Conservation (phyloP, 2,329 filamentous ascomycete species). For the Pseudocercospora cruenta region DNA sequence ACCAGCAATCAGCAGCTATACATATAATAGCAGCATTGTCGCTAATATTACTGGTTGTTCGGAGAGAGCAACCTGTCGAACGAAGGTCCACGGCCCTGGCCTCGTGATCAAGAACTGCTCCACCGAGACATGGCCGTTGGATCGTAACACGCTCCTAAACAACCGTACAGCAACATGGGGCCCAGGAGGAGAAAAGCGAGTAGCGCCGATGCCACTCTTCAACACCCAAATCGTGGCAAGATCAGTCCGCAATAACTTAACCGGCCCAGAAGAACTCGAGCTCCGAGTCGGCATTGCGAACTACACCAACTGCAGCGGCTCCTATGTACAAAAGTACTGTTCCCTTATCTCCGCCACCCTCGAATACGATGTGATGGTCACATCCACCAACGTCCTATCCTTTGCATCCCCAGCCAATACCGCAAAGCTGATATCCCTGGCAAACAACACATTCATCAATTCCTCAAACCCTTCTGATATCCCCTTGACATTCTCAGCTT, state of each 20-base stretch:
- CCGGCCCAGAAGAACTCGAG: conserved; percentile 10
- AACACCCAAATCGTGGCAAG: conserved; percentile 1
- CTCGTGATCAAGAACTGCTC: conserved; percentile 7
- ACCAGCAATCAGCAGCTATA: conserved; percentile 3
- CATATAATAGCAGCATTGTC: conserved; percentile 6
- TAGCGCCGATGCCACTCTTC: conserved; percentile 11
- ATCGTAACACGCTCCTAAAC: not conserved
- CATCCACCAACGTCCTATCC: conserved; percentile 3
- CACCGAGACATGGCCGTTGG: conserved; percentile 8
- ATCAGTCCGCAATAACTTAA: not conserved
- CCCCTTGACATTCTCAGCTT: conserved; percentile 1
- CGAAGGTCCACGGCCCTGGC: conserved; percentile 5
- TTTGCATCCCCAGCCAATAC: not conserved
- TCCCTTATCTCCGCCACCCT: conserved; percentile 19
- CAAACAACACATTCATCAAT: conserved; percentile 19
- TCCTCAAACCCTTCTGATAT: not conserved
- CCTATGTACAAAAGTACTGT: conserved; percentile 17
- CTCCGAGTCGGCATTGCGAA: conserved; percentile 12
- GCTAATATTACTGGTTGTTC: conserved; percentile 10
- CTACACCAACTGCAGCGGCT: conserved; percentile 8
- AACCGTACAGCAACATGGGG: conserved; percentile 8
- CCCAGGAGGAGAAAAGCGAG: not conserved
- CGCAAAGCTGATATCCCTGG: conserved; percentile 11
- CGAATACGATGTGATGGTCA: conserved; percentile 20
- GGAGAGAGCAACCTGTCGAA: not conserved